These are phyloP conservation scores for Schwanniomyces etchellsii DNA, from an alignment of 1,139 yeast species.

Conservation along the genomic window DNA sequence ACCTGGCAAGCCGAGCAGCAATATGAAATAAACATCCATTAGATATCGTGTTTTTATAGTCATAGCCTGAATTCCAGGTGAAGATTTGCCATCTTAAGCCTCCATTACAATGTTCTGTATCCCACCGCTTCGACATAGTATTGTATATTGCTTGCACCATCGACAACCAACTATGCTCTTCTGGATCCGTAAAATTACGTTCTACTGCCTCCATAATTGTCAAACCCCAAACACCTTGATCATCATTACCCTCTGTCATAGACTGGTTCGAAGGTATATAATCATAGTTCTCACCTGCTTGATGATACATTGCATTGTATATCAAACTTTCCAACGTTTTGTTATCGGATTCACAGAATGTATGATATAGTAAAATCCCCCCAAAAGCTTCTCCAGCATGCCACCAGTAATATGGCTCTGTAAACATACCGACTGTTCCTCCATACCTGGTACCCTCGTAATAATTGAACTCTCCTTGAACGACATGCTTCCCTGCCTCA, in stretches of 20 bases:
- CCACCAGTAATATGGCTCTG: constrained; percentile 67
- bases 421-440: constrained; percentile 57
- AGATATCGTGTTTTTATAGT: constrained; percentile 73
- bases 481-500: constrained; percentile 42
- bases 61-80: constrained; percentile 70
- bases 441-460: constrained; percentile 49
- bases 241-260: constrained; percentile 66
- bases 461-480: constrained; percentile 52
- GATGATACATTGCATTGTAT: constrained; percentile 41
- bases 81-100: constrained; percentile 87
- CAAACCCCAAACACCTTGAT: constrained; percentile 68
- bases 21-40: constrained; percentile 74
- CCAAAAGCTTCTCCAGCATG: constrained; percentile 68
- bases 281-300: constrained; percentile 48
- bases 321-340: constrained; percentile 32
- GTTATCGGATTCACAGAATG: constrained; percentile 41
- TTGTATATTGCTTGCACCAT: constrained; percentile 73
- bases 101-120: constrained; percentile 55
- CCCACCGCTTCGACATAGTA: constrained; percentile 77
- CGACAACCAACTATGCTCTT: constrained; percentile 57
- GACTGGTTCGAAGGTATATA: constrained; percentile 57
- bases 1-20: constrained; percentile 74
- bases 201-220: constrained; percentile 59
- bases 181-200: constrained; percentile 50
- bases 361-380: constrained; percentile 49